Evolutionary conservation across 2,329 filamentous ascomycete species (phyloP).

Genomic region (Penicillium sp.): DNA sequence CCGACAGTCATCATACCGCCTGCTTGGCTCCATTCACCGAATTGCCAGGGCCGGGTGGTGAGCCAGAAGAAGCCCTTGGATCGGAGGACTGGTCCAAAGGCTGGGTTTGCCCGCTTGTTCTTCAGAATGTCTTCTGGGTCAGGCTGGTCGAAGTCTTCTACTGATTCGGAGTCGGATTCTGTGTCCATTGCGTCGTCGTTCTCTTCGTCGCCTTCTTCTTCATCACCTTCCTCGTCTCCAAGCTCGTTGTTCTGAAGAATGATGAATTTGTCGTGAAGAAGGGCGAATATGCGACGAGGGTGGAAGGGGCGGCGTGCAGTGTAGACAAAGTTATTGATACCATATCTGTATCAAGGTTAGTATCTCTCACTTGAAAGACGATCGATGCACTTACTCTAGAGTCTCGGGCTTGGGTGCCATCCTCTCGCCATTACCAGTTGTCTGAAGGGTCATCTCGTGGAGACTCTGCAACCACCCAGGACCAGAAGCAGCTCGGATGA

Average conservation of each 20-base stretch:
- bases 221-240: slow-evolving; percentile 28
- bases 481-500: slow-evolving; percentile 63
- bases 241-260: slow-evolving; percentile 41
- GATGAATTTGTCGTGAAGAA: slow-evolving; percentile 50
- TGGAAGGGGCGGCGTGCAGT: slow-evolving; percentile 57
- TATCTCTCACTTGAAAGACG: neutral
- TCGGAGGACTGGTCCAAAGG: slow-evolving; percentile 42
- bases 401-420: slow-evolving; percentile 70
- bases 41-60: slow-evolving; percentile 43
- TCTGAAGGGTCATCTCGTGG: slow-evolving; percentile 65
- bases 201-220: slow-evolving; percentile 27
- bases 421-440: slow-evolving; percentile 56
- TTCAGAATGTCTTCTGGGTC: slow-evolving; percentile 35
- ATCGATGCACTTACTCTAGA: slow-evolving; percentile 53
- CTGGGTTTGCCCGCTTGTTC: slow-evolving; percentile 42
- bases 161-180: slow-evolving; percentile 26
- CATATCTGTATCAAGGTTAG: slow-evolving; percentile 50
- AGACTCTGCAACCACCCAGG: slow-evolving; percentile 71
- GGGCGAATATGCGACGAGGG: slow-evolving; percentile 40
- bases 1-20: slow-evolving; percentile 47
- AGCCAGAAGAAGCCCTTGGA: slow-evolving; percentile 51
- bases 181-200: slow-evolving; percentile 31
- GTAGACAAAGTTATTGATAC: slow-evolving; percentile 72
- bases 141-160: slow-evolving; percentile 35
- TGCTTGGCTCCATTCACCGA: slow-evolving; percentile 49